Conservation (phyloP, 2,329 filamentous ascomycete species). For the Colletotrichum lindemuthianum region DNA sequence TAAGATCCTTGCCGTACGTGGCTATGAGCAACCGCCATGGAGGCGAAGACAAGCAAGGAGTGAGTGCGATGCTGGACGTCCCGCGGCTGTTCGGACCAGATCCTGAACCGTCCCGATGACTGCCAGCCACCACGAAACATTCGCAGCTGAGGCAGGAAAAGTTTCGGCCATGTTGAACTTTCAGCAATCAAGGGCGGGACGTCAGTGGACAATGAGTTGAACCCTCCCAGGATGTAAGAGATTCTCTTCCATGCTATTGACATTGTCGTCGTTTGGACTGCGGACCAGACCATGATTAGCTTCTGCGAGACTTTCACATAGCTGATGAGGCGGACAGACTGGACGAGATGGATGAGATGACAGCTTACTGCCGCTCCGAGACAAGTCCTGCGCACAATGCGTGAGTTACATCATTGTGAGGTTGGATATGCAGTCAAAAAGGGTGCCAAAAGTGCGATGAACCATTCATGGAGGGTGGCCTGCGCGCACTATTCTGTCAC, state of each 20-base stretch:
- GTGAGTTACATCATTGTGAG: neutral
- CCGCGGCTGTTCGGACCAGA: constrained; percentile 4
- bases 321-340: too few species aligned
- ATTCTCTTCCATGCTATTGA: too few species aligned
- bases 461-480: neutral
- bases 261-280: too few species aligned
- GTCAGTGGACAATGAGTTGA: neutral
- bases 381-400: too few species aligned
- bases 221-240: neutral
- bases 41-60: neutral
- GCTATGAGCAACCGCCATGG: neutral
- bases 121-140: constrained; percentile 8
- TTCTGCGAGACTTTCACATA: too few species aligned
- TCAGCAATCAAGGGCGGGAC: neutral
- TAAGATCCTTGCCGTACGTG: neutral
- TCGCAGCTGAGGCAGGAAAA: constrained; percentile 2
- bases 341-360: too few species aligned
- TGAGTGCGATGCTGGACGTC: neutral
- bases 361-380: too few species aligned
- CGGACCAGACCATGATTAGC: too few species aligned
- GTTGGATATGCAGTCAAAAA: neutral
- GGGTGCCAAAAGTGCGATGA: constrained; percentile 1
- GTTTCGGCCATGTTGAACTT: constrained; percentile 19
- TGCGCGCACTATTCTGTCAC: neutral
- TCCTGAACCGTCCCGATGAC: constrained; percentile 9